phyloP scores from a whole-genome alignment of 352 stramenopile species.

The Pythium plurisporium region DNA sequence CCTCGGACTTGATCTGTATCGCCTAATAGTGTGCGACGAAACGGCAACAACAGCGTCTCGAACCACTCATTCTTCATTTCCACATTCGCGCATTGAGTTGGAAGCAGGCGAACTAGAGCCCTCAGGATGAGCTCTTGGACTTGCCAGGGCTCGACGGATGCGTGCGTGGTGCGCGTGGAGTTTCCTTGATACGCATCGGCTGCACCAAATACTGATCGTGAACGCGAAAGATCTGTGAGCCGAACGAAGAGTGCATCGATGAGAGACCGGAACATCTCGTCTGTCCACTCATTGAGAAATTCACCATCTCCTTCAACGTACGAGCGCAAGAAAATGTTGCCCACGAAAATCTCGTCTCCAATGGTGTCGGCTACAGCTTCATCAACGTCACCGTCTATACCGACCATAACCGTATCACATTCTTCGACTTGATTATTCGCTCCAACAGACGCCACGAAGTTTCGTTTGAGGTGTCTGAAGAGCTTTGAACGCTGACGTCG shows the following conservation, averaged over 20 bases:
- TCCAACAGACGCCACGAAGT: conserved; percentile 42
- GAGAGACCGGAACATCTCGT: conserved; percentile 62
- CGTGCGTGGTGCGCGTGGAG: conserved; percentile 6
- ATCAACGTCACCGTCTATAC: conserved; percentile 3
- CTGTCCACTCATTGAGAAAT: conserved; percentile 73
- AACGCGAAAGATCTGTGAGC: conserved; percentile 40
- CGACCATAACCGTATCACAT: conserved; percentile 18
- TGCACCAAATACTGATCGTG: conserved; percentile 45
- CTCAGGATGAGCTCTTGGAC: conserved; percentile 79
- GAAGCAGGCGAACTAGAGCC: conserved; percentile 57
- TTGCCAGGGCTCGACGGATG: conserved; percentile 52
- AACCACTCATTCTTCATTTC: conserved; percentile 57
- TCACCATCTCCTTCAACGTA: conserved; percentile 78
- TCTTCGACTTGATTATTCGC: conserved; percentile 30
- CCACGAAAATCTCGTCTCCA: conserved; percentile 66
- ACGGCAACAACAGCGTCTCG: conserved; percentile 50
- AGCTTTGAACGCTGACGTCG: conserved; percentile 45
- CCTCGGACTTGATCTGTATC: conserved; percentile 76
- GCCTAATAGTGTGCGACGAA: conserved; percentile 59
- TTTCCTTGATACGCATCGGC: conserved; percentile 15
- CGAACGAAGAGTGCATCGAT: conserved; percentile 61
- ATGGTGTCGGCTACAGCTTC: conserved; percentile 23
- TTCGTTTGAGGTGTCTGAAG: conserved; percentile 61
- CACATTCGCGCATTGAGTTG: conserved; percentile 44
- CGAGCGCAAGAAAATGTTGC: conserved; percentile 76